Conservation (phyloP, 2,329 filamentous ascomycete genomes). For the Blastomyces emzantsi region DNA sequence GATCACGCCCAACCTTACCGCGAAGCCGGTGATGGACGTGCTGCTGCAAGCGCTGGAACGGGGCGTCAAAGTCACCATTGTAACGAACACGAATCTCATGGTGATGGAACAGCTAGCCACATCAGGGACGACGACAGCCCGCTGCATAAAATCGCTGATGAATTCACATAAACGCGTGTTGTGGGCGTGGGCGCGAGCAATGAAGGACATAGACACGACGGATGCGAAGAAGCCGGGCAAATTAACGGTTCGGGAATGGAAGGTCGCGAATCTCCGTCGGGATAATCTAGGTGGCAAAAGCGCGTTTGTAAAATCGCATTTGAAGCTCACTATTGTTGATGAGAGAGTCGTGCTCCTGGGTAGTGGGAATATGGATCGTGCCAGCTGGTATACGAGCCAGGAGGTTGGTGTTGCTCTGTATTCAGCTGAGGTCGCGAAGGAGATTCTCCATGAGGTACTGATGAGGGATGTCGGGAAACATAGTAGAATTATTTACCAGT, state of each 20-base stretch:
- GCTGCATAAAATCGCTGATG: conserved; percentile 46
- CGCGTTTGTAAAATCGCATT: conserved; percentile 48
- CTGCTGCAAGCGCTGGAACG: conserved; percentile 53
- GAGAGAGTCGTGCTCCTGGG: conserved; percentile 58
- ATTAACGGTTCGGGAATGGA: conserved; percentile 1
- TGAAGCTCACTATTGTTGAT: conserved; percentile 71
- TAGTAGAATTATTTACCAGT: background rate
- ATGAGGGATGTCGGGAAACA: background rate
- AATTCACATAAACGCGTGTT: background rate
- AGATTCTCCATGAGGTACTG: conserved; percentile 20
- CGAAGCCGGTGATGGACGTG: conserved; percentile 52
- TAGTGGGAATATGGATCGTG: conserved; percentile 75
- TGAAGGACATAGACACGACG: background rate
- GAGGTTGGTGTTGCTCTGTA: conserved; percentile 61
- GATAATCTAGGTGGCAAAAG: background rate
- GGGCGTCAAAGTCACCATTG: conserved; percentile 58
- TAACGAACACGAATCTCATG: conserved; percentile 64
- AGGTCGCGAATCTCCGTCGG: background rate
- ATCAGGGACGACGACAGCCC: conserved; percentile 61
- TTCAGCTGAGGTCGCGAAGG: conserved; percentile 31
- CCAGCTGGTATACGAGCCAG: conserved; percentile 80
- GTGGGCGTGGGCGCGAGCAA: too few relatives aligned
- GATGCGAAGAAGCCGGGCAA: background rate
- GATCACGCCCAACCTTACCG: conserved; percentile 71
- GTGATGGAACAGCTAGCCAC: conserved; percentile 72